Percentiles rank a stretch among this genome's conserved stretches.
Evolutionary conservation across 176 grass and related monocot genomes (phyloP).

Genomic region (Tuctoria greenei): DNA sequence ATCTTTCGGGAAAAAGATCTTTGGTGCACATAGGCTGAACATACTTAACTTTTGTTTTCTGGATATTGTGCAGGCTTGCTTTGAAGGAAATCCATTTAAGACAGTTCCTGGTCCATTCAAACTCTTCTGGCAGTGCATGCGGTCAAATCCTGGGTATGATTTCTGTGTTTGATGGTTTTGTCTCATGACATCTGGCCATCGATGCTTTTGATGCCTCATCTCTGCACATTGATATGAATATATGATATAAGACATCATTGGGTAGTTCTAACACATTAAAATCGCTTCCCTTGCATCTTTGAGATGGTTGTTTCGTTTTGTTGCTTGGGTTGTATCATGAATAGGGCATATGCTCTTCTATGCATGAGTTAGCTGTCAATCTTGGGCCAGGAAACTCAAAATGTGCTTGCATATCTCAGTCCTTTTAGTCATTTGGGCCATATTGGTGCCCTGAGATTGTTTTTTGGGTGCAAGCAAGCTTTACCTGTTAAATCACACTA

Average conservation of each 20-base stretch:
- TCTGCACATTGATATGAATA: background rate
- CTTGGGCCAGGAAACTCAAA: background rate
- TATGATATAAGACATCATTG: background rate
- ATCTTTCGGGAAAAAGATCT: too few species aligned
- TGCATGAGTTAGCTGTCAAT: background rate
- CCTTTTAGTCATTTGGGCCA: constrained; percentile 18
- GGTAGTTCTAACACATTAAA: background rate
- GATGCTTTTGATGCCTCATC: background rate
- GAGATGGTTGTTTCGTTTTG: background rate
- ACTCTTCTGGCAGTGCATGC: constrained; percentile 88
- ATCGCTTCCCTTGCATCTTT: background rate
- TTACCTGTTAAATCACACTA: background rate
- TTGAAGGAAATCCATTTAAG: constrained; percentile 97
- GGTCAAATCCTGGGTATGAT: constrained; percentile 72
- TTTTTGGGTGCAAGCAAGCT: background rate
- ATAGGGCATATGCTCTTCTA: background rate
- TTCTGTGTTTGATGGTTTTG: background rate
- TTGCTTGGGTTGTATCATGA: background rate
- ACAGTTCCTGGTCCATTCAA: constrained; percentile 89
- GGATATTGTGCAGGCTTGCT: constrained; percentile 62
- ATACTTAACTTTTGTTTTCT: background rate
- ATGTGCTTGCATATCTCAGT: background rate
- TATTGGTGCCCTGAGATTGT: background rate
- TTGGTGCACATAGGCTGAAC: constrained; percentile 15
- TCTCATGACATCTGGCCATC: background rate